Evolutionary conservation across 2,329 filamentous ascomycete species (phyloP).

Genomic region (Escovopsis weberi): DNA sequence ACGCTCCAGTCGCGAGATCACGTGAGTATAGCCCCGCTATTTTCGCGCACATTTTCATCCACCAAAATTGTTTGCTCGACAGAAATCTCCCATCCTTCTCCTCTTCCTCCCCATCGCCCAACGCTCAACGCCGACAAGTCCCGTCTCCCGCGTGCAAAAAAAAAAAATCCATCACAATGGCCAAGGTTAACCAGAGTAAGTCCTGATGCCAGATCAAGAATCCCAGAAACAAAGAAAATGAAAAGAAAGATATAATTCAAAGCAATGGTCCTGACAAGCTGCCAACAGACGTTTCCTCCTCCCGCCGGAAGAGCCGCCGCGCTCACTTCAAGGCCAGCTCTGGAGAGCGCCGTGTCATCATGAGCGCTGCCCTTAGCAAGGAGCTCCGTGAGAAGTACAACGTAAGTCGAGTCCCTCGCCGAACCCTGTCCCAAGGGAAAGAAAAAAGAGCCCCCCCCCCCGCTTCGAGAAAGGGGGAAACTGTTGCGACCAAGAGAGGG

Average conservation of each 20-base stretch:
- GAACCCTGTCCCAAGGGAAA: not conserved
- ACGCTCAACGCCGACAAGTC: slow-evolving; percentile 19
- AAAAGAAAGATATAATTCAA: too few species aligned
- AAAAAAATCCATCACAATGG: slow-evolving; percentile 39
- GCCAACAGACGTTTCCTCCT: slow-evolving; percentile 48
- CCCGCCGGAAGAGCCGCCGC: slow-evolving; percentile 97
- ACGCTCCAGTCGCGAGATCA: slow-evolving; percentile 11
- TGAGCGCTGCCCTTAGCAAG: slow-evolving; percentile 91
- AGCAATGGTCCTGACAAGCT: too few species aligned
- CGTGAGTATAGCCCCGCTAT: slow-evolving; percentile 17
- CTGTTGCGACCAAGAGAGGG: too few species aligned
- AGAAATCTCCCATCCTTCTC: not conserved
- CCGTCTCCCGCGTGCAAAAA: slow-evolving; percentile 10
- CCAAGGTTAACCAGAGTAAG: slow-evolving; percentile 52
- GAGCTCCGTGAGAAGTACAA: slow-evolving; percentile 99
- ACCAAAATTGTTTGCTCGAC: slow-evolving; percentile 5
- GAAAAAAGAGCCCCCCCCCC: too few species aligned
- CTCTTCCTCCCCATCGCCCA: slow-evolving; percentile 5
- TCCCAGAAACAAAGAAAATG: not conserved
- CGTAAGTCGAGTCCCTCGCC: slow-evolving; percentile 38
- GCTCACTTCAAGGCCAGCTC: slow-evolving; percentile 94
- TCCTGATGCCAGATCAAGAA: slow-evolving; percentile 1
- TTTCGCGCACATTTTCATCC: slow-evolving; percentile 15
- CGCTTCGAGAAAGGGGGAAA: too few species aligned
- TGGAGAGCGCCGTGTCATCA: slow-evolving; percentile 86